A percentile compares a stretch with the other conserved stretches of the same genome.
phyloP scores from a whole-genome alignment of 768 basidiomycete species.

The Suillus decipiens region DNA sequence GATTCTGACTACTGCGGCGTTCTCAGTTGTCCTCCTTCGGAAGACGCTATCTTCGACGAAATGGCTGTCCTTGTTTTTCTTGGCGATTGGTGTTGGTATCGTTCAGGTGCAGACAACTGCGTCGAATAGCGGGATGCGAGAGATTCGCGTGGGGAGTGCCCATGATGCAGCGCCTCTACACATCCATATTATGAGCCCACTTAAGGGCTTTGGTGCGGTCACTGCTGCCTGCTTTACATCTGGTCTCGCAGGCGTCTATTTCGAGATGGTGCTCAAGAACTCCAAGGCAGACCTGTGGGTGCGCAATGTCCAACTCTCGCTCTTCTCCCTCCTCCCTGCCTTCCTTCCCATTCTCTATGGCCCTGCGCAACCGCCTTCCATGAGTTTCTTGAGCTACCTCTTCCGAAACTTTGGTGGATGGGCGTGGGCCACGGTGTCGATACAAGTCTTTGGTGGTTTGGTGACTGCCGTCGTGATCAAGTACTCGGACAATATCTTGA shows the following conservation, averaged over 20 bases:
- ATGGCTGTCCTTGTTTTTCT: constrained; percentile 85
- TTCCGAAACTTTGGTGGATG: constrained; percentile 89
- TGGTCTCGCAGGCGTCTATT: constrained; percentile 90
- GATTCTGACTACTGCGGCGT: constrained; percentile 94
- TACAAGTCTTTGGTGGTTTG: constrained; percentile 91
- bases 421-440: constrained; percentile 92
- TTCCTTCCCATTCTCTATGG: constrained; percentile 74
- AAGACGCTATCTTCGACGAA: constrained; percentile 71
- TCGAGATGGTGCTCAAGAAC: constrained; percentile 90
- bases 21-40: constrained; percentile 83
- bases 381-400: constrained; percentile 55
- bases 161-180: constrained; percentile 61
- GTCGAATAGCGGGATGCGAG: constrained; percentile 29
- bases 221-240: constrained; percentile 86
- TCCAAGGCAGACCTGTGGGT: constrained; percentile 87
- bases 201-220: constrained; percentile 84
- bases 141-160: constrained; percentile 62
- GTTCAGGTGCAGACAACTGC: constrained; percentile 85
- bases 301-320: constrained; percentile 84
- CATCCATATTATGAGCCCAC: constrained; percentile 76
- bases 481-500: constrained; percentile 92
- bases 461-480: constrained; percentile 96
- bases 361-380: constrained; percentile 41
- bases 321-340: constrained; percentile 91
- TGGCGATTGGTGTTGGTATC: constrained; percentile 91